A percentile compares a stretch with the other conserved stretches of the same genome.
These are phyloP conservation scores for Aspergillus pseudoviridinutans DNA, from an alignment of 2,329 filamentous ascomycete species.

Conservation along the genomic window DNA sequence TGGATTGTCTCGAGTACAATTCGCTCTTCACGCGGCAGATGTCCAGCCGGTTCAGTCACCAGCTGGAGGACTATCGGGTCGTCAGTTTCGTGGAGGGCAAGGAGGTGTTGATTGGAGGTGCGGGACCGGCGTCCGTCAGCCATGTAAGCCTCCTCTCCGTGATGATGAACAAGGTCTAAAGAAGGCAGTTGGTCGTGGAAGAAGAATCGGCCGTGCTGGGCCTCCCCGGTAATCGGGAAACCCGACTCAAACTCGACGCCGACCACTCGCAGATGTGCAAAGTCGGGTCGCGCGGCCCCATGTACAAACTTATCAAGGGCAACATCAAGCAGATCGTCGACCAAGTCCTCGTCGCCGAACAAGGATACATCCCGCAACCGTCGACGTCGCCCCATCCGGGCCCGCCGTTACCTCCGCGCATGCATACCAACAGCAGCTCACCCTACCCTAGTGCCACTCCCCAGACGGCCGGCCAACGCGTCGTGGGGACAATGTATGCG, in stretches of 20 bases:
- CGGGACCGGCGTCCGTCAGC: conserved; percentile 27
- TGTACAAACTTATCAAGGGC: conserved; percentile 30
- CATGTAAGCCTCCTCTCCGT: conserved; percentile 20
- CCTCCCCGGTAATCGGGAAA: conserved; percentile 30
- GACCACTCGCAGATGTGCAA: conserved; percentile 37
- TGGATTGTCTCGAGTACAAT: conserved; percentile 27
- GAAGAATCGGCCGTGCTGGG: conserved; percentile 35
- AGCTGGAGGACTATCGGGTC: conserved; percentile 32
- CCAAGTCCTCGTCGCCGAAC: conserved; percentile 26
- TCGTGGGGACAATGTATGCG: conserved; percentile 18
- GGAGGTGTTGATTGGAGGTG: conserved; percentile 24
- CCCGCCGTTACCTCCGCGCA: conserved; percentile 25
- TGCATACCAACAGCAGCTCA: conserved; percentile 26
- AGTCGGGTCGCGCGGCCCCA: conserved; percentile 22
- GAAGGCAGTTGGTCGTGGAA: conserved; percentile 29
- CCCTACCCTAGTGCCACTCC: conserved; percentile 19
- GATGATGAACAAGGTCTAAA: rapidly evolving
- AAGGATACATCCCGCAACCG: conserved; percentile 26
- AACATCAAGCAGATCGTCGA: conserved; percentile 32
- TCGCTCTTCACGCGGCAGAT: conserved; percentile 30
- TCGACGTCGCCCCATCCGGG: conserved; percentile 11
- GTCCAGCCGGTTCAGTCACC: conserved; percentile 30
- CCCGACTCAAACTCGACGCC: conserved; percentile 32
- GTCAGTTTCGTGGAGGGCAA: conserved; percentile 34
- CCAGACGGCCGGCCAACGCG: conserved; percentile 5